Conservation (phyloP, 2,329 filamentous ascomycete genomes). For the Ophiosphaerella herpotricha region DNA sequence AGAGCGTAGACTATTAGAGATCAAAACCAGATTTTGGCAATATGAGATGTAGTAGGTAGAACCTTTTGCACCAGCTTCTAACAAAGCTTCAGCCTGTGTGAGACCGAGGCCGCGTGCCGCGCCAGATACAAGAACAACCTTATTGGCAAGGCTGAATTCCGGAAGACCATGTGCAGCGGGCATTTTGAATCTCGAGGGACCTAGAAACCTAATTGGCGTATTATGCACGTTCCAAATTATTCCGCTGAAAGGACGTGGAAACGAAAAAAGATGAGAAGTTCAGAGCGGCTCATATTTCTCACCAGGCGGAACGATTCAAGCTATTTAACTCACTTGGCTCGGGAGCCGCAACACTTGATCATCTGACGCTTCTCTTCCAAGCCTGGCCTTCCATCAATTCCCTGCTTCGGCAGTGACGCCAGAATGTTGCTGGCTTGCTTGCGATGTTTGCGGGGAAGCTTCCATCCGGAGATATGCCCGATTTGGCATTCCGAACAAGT, state of each 20-base stretch:
- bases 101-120: conserved; percentile 75
- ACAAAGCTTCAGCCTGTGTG: conserved; percentile 71
- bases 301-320: too few species aligned
- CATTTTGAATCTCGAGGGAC: conserved; percentile 11
- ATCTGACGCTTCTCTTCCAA: background rate
- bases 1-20: conserved; percentile 63
- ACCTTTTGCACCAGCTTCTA: conserved; percentile 75
- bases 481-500: conserved; percentile 14
- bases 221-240: background rate
- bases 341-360: background rate
- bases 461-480: conserved; percentile 9
- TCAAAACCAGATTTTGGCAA: background rate
- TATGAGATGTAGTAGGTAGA: conserved; percentile 1
- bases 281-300: too few species aligned
- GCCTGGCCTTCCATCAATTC: background rate
- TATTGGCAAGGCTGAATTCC: conserved; percentile 76
- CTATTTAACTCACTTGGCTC: too few species aligned
- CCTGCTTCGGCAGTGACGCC: background rate
- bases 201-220: background rate
- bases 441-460: conserved; percentile 21
- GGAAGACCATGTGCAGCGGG: conserved; percentile 54
- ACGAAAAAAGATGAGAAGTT: too few species aligned
- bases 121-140: conserved; percentile 72
- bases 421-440: conserved; percentile 1
- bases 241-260: too few species aligned